Evolutionary conservation across 2,329 filamentous ascomycete genomes (phyloP), one percentile per base, ranked within the genome.

Genomic region (Xylariaceae sp.): DNA sequence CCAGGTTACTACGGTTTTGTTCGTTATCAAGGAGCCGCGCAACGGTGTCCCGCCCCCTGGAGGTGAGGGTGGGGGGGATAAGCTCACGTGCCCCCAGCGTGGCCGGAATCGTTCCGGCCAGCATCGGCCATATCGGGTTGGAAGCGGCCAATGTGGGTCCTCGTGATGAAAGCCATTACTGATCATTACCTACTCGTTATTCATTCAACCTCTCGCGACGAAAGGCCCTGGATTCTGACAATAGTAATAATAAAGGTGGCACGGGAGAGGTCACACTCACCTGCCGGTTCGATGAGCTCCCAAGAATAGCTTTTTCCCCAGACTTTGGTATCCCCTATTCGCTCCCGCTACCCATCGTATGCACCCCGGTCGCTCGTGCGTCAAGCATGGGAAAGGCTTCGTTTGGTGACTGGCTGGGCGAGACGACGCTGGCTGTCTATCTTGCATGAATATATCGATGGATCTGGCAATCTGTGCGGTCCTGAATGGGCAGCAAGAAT

Each of bases 61-160:
- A 30, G 23, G 23, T 30, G 23, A 30, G 23, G 23, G 23, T 30
- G 51, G 55, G 44, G 62, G 45, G 34, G 55, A 17, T 18, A 37
- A 53, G 8, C 8, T 62, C 62, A 58, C 56, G 57, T 62, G 62
- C 9, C 23, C 57, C 9, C 34, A 44, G 10, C n/a, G 53, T 64
- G 62, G 62, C 62, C 62, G 62, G 62, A 64, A 64, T 53, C 37
- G 10, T 64, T 64, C 62, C 62, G 62, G 62, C 62, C 62, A 64
- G 4, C 9, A 53, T 57, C 60, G 62, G 62, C 52, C 53, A 50
- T 35, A 58, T 54, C 62, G 61, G 59, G 9, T 53, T 56, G 39
- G 55, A 45, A 47, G 53, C 61, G 60, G 62, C 55, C 57, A 56
- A 30, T 35, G 60, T 51, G 60, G 60, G 44, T 50, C 35, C 57